Percentiles rank a stretch among this genome's conserved stretches.
These are phyloP conservation scores for Leccinum huronense DNA, from an alignment of 1,284 basidiomycete genomes.

Conservation along the genomic window DNA sequence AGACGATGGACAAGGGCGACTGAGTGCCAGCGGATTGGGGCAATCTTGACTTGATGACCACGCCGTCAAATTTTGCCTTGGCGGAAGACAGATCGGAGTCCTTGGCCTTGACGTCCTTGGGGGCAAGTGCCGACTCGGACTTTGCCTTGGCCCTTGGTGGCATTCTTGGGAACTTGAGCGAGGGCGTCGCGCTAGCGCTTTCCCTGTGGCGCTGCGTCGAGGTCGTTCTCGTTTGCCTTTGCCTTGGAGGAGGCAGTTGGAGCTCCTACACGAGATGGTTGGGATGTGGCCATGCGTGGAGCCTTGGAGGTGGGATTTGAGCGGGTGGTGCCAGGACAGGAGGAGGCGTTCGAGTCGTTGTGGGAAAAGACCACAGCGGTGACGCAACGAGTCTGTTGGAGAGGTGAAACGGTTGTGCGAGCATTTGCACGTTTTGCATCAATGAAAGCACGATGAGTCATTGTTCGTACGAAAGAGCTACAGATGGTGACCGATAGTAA, in stretches of 20 bases:
- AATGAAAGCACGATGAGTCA: too few species aligned
- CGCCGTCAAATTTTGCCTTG: constrained; percentile 52
- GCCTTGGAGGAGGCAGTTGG: constrained; percentile 46
- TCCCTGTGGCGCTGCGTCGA: constrained; percentile 42
- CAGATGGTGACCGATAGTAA: too few species aligned
- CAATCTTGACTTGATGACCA: constrained; percentile 49
- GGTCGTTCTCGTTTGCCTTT: constrained; percentile 46
- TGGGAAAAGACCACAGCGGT: constrained; percentile 52
- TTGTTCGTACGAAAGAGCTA: too few species aligned
- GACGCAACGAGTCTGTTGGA: constrained; percentile 52
- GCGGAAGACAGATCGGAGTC: constrained; percentile 39
- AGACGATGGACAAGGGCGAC: constrained; percentile 41
- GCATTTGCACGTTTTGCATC: too few species aligned
- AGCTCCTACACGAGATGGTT: constrained; percentile 38
- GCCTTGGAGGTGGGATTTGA: constrained; percentile 52
- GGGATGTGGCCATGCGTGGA: constrained; percentile 38
- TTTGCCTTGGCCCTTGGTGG: constrained; percentile 52
- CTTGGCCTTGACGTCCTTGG: constrained; percentile 43
- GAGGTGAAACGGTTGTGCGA: too few species aligned
- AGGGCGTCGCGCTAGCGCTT: constrained; percentile 77
- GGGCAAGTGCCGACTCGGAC: constrained; percentile 31
- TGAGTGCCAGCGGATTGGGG: constrained; percentile 35
- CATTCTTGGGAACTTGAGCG: constrained; percentile 51
- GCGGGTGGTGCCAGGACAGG: constrained; percentile 56
- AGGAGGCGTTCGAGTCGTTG: constrained; percentile 67